A percentile compares a stretch with the other conserved stretches of the same genome.
Conservation (phyloP, 1,284 basidiomycete genomes). For the Cystobasidiaceae sp. region DNA sequence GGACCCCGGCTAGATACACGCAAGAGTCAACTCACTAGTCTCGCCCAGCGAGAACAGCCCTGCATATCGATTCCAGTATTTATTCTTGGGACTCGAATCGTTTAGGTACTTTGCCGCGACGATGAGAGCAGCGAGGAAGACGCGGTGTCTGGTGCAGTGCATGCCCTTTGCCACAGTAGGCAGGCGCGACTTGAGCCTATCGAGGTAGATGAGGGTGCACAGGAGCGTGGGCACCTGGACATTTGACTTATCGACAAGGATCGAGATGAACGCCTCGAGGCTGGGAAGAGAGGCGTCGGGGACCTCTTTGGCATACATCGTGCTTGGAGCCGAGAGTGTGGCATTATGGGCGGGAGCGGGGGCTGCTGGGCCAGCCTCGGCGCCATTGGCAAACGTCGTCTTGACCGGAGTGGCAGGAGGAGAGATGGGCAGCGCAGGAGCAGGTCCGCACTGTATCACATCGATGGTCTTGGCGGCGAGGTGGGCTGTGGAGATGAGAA, state of each 20-base stretch:
- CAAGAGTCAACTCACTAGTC: constrained; percentile 52
- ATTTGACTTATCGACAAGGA: constrained; percentile 76
- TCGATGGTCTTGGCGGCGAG: constrained; percentile 62
- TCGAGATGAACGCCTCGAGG: constrained; percentile 80
- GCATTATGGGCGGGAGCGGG: background rate
- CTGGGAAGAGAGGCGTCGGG: constrained; percentile 54
- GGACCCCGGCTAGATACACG: constrained; percentile 51
- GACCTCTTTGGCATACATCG: constrained; percentile 1
- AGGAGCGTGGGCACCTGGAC: constrained; percentile 89
- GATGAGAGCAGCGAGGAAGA: constrained; percentile 92
- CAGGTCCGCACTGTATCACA: constrained; percentile 53
- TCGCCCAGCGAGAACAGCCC: constrained; percentile 58
- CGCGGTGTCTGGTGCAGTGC: constrained; percentile 85
- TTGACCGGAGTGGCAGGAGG: constrained; percentile 45
- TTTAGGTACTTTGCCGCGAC: constrained; percentile 97
- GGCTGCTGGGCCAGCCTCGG: constrained; percentile 42
- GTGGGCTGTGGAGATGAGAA: constrained; percentile 46
- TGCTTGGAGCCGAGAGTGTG: background rate
- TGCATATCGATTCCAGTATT: constrained; percentile 81
- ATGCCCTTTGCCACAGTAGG: constrained; percentile 85
- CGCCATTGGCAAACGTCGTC: constrained; percentile 38
- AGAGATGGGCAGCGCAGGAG: constrained; percentile 36
- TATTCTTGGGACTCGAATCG: constrained; percentile 64
- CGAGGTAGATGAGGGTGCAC: constrained; percentile 86
- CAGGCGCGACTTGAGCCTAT: constrained; percentile 72